Evolutionary conservation across 139 green algal genomes (phyloP).

Genomic region (Desmodesmus armatus): DNA sequence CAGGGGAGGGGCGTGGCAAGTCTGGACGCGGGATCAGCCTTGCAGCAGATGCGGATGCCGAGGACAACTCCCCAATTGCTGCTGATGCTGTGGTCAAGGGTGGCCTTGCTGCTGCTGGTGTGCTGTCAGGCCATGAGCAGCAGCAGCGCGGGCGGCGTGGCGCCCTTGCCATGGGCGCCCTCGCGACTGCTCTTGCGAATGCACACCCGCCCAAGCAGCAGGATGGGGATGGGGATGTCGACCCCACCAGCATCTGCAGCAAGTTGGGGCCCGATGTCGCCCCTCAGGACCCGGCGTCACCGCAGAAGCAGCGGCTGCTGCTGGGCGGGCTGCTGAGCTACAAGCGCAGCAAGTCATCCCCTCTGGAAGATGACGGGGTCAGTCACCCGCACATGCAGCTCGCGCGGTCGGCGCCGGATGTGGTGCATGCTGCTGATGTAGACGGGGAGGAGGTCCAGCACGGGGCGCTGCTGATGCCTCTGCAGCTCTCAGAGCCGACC

Average conservation of each 20-base stretch:
- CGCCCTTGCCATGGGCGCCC: too few relatives aligned
- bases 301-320: background rate
- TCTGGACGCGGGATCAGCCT: slow-evolving; percentile 21
- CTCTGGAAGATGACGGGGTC: too few relatives aligned
- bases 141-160: slow-evolving; percentile 31
- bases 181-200: too few relatives aligned
- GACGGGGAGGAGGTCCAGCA: too few relatives aligned
- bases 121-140: background rate
- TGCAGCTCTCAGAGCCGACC: background rate
- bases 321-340: background rate
- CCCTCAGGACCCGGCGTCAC: too few relatives aligned
- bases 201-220: too few relatives aligned
- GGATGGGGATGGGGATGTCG: background rate
- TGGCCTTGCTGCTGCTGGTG: background rate
- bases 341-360: too few relatives aligned
- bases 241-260: background rate
- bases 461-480: slow-evolving; percentile 2
- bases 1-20: background rate
- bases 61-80: background rate
- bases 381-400: too few relatives aligned
- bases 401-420: too few relatives aligned
- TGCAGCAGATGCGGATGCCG: slow-evolving; percentile 4
- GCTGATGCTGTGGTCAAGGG: background rate
- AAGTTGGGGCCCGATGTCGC: background rate
- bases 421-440: too few relatives aligned